Evolutionary conservation across 805 yeast genomes (phyloP).

Genomic region (Wickerhamiella azyma): DNA sequence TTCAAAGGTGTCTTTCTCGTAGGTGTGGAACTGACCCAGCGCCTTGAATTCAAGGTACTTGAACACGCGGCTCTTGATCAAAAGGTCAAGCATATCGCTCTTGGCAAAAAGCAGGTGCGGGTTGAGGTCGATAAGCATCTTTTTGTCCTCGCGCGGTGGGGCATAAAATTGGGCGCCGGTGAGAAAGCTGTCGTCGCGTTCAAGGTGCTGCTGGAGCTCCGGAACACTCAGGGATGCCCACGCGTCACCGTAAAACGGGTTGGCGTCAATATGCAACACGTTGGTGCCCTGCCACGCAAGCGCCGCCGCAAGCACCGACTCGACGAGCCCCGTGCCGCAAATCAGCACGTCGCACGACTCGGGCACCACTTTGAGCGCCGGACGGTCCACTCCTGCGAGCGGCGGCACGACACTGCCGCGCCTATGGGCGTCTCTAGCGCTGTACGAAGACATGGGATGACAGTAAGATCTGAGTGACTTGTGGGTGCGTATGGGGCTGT

Average conservation of each 20-base stretch:
- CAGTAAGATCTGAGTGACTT: background rate
- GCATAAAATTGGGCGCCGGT: conserved; percentile 74
- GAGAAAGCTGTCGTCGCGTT: conserved; percentile 9
- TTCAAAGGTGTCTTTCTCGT: conserved; percentile 79
- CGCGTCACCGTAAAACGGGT: conserved; percentile 78
- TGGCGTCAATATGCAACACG: conserved; percentile 78
- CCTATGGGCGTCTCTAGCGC: conserved; percentile 27
- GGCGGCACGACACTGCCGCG: conserved; percentile 30
- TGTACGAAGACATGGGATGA: conserved; percentile 26
- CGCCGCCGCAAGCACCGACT: conserved; percentile 82
- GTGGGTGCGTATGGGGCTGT: no score
- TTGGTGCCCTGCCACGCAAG: conserved; percentile 97
- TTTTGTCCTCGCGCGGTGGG: conserved; percentile 39
- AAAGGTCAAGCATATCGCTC: conserved; percentile 68
- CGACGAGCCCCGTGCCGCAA: conserved; percentile 84
- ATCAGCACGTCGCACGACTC: conserved; percentile 78
- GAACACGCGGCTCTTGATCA: conserved; percentile 75
- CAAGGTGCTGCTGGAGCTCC: conserved; percentile 43
- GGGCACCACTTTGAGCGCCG: conserved; percentile 26
- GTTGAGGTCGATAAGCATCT: conserved; percentile 70
- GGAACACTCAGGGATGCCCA: conserved; percentile 77
- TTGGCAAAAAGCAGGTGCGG: conserved; percentile 83
- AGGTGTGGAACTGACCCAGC: conserved; percentile 80
- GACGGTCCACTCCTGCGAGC: conserved; percentile 27
- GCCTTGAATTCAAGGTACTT: conserved; percentile 88